These are phyloP conservation scores for Wickerhamiella shivajii DNA, from an alignment of 805 yeast species.

Conservation along the genomic window DNA sequence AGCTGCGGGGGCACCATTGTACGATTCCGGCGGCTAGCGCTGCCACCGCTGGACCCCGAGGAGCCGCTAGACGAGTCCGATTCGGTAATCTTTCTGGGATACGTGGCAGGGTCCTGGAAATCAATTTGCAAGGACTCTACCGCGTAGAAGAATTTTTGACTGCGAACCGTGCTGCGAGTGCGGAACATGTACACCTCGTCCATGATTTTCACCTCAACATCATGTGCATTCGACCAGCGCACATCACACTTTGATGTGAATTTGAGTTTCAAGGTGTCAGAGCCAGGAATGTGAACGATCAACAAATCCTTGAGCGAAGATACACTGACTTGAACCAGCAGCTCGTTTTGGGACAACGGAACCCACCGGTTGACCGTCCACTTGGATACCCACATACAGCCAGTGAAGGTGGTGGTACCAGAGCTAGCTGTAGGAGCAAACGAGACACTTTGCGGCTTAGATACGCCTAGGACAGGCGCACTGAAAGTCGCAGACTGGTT, in stretches of 20 bases:
- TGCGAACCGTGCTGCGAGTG: conserved; percentile 14
- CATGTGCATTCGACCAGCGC: conserved; percentile 16
- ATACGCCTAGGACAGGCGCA: conserved; percentile 3
- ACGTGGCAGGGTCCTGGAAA: conserved; percentile 5
- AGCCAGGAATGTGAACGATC: conserved; percentile 6
- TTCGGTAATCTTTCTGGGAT: too few species aligned
- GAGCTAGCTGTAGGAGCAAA: too few species aligned
- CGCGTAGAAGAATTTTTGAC: conserved; percentile 13
- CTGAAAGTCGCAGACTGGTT: conserved; percentile 1
- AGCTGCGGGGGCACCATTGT: too few species aligned
- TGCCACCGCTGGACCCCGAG: conserved; percentile 2
- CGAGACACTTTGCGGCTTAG: too few species aligned
- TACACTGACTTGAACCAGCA: conserved; percentile 14
- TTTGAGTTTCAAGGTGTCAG: conserved; percentile 5
- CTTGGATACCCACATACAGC: conserved; percentile 18
- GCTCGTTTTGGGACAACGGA: conserved; percentile 19
- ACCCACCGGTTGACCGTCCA: conserved; percentile 17
- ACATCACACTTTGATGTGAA: conserved; percentile 13
- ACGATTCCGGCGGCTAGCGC: conserved; percentile 1
- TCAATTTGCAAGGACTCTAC: conserved; percentile 13
- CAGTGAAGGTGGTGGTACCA: conserved; percentile 10
- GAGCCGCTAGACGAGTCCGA: conserved; percentile 6
- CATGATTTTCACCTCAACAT: conserved; percentile 15
- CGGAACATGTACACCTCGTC: conserved; percentile 20
- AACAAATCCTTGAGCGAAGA: conserved; percentile 6